These are phyloP conservation scores for Penicillium sp. DNA, from an alignment of 2,329 filamentous ascomycete species.

Conservation along the genomic window DNA sequence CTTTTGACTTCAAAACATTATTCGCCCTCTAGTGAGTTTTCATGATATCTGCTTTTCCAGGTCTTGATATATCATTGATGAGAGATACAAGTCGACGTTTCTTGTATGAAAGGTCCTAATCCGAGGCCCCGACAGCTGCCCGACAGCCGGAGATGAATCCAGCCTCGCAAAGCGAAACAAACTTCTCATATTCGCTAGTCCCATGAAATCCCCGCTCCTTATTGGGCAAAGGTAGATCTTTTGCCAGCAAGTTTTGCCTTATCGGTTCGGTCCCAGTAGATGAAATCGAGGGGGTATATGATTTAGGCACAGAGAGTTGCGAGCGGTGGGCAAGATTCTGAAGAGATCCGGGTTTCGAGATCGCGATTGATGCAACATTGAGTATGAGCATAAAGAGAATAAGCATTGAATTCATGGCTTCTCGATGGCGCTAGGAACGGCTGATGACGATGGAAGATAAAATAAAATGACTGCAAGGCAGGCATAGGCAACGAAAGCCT, in stretches of 20 bases:
- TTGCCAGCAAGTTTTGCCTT: background rate
- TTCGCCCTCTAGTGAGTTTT: background rate
- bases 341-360: background rate
- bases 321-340: background rate
- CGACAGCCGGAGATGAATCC: background rate
- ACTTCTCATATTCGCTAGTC: background rate
- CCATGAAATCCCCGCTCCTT: background rate
- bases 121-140: background rate
- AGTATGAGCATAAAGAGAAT: background rate
- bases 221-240: background rate
- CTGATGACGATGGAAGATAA: background rate
- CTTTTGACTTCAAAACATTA: background rate
- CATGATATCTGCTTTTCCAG: background rate
- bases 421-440: background rate
- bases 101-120: background rate
- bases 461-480: background rate
- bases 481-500: background rate
- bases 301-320: background rate
- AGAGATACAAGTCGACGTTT: background rate
- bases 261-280: background rate
- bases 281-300: background rate
- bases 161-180: background rate
- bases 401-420: background rate
- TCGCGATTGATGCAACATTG: background rate
- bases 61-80: background rate